Conservation (phyloP, 139 green algal species). For the Astrephomene gubernaculifera region DNA sequence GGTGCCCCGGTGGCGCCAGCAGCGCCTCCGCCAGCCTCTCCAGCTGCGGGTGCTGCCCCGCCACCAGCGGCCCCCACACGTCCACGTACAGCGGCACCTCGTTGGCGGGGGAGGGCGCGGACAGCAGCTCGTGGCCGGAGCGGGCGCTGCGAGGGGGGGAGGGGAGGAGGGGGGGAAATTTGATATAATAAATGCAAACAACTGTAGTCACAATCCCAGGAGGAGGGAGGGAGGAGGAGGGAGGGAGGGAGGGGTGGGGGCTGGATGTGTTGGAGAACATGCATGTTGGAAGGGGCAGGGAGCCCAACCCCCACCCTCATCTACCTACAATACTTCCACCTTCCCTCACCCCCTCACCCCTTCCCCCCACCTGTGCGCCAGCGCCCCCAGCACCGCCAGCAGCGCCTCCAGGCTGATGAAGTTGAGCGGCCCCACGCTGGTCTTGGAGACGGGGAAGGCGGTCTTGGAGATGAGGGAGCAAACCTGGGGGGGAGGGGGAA, state of each 20-base stretch:
- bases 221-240: not conserved
- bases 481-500: conserved; percentile 39
- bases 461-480: conserved; percentile 82
- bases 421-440: conserved; percentile 79
- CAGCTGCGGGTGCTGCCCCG: conserved; percentile 52
- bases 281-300: not conserved
- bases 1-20: conserved; percentile 14
- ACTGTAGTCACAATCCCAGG: no score
- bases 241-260: not conserved
- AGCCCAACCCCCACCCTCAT: not conserved
- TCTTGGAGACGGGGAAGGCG: conserved; percentile 73
- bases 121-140: conserved; percentile 30
- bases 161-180: not conserved
- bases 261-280: not conserved
- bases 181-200: no score
- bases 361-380: conserved; percentile 54
- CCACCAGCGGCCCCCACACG: conserved; percentile 53
- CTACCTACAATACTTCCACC: not conserved
- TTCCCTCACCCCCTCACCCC: not conserved
- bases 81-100: conserved; percentile 64
- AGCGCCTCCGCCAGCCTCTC: conserved; percentile 38
- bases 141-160: conserved; percentile 7
- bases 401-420: conserved; percentile 91
- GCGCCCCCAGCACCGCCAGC: conserved; percentile 79
- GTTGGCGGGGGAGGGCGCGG: conserved; percentile 40